Evolutionary conservation across 1,284 basidiomycete species (phyloP).

Genomic region (Sanghuangporus weigelae): DNA sequence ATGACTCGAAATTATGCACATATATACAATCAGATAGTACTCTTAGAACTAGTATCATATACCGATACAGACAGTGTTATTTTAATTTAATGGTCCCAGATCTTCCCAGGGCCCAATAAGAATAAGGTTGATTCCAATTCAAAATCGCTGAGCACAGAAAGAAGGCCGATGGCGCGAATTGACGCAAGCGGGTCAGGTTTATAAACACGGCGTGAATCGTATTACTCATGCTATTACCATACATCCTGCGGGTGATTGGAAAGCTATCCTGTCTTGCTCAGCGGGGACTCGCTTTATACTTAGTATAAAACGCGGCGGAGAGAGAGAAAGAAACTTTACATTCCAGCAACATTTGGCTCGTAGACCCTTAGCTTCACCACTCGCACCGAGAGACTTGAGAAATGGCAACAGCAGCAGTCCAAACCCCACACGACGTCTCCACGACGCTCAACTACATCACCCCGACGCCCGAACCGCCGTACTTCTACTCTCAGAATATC

Average conservation of each 20-base stretch:
- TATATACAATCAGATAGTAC: no score
- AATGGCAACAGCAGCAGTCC: constrained; percentile 2
- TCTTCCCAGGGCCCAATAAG: not conserved
- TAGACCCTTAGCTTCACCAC: not conserved
- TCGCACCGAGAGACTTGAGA: not conserved
- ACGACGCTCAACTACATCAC: constrained; percentile 1
- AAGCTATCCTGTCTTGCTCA: no score
- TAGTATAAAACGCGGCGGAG: no score
- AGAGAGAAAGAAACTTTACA: not conserved
- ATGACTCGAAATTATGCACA: no score
- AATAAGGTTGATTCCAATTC: not conserved
- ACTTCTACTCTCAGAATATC: not conserved
- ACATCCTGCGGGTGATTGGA: no score
- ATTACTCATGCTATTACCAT: not conserved
- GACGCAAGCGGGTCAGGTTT: not conserved
- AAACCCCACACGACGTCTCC: not conserved
- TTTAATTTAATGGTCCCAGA: no score
- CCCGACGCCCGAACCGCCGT: not conserved
- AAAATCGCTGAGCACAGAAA: not conserved
- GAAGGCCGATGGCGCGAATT: not conserved
- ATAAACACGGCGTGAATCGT: not conserved
- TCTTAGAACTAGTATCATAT: no score
- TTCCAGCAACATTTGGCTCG: no score
- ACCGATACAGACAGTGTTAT: no score
- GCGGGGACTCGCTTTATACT: no score